These are phyloP conservation scores for Dendrostoma leiphaemia DNA, from an alignment of 2,329 filamentous ascomycete species.

Conservation along the genomic window DNA sequence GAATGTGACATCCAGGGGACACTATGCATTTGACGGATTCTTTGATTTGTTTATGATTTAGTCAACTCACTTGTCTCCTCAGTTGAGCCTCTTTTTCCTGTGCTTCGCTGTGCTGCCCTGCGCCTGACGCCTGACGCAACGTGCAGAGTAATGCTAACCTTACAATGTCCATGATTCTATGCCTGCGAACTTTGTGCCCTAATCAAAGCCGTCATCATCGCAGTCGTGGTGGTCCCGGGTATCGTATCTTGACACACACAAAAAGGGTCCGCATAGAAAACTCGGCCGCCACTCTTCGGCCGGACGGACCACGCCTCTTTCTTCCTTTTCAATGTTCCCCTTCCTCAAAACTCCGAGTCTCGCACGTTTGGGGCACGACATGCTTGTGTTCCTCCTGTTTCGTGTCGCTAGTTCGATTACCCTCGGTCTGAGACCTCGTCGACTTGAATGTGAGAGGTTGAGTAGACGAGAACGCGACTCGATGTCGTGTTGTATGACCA, in stretches of 20 bases:
- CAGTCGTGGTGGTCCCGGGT: constrained; percentile 8
- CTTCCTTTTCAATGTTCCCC: neutral
- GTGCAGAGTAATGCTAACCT: neutral
- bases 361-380: neutral
- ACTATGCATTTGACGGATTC: no score
- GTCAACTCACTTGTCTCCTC: no score
- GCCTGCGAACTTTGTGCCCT: neutral
- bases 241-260: constrained; percentile 3
- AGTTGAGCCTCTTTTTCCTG: no score
- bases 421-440: neutral
- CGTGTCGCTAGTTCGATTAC: neutral
- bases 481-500: constrained; percentile 12
- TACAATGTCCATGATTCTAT: neutral
- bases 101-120: neutral
- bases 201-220: neutral
- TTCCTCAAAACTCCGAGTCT: neutral
- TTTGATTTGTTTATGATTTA: no score
- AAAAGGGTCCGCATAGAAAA: neutral
- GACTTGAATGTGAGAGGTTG: neutral
- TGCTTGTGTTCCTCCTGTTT: neutral
- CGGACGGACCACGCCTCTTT: neutral
- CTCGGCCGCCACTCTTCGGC: neutral
- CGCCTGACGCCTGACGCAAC: neutral
- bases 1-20: no score
- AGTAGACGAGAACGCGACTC: neutral